Conservation (phyloP, 2,329 filamentous ascomycete species). For the Sarocladiaceae sp. region DNA sequence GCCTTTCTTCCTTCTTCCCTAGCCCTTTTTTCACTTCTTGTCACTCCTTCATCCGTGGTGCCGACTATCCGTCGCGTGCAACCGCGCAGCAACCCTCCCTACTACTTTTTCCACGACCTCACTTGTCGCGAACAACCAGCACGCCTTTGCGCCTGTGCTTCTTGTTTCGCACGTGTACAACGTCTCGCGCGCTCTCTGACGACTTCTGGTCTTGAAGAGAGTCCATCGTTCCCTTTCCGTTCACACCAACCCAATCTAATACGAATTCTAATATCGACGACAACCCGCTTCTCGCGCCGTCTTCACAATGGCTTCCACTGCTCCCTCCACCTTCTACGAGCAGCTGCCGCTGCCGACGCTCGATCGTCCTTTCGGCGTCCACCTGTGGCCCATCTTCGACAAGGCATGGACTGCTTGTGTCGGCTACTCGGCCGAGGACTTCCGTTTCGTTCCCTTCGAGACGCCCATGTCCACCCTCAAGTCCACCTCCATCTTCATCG, state of each 20-base stretch:
- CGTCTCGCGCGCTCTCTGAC: no score
- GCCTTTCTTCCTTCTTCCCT: slow-evolving; percentile 22
- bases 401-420: slow-evolving; percentile 70
- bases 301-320: slow-evolving; percentile 11
- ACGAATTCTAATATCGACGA: not conserved
- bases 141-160: not conserved
- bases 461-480: slow-evolving; percentile 89
- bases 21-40: slow-evolving; percentile 24
- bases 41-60: slow-evolving; percentile 25
- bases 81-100: slow-evolving; percentile 8
- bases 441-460: slow-evolving; percentile 71
- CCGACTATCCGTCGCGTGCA: slow-evolving; percentile 4
- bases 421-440: slow-evolving; percentile 81
- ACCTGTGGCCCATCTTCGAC: slow-evolving; percentile 92
- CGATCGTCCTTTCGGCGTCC: slow-evolving; percentile 85
- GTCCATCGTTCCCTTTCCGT: not conserved
- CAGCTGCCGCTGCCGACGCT: slow-evolving; percentile 67
- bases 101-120: slow-evolving; percentile 1
- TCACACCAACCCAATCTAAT: not conserved
- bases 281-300: not conserved
- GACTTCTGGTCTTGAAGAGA: not conserved
- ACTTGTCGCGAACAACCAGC: slow-evolving; percentile 4
- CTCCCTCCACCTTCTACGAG: slow-evolving; percentile 42
- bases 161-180: not conserved
- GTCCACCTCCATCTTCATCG: slow-evolving; percentile 71